Conservation (phyloP, 2,329 filamentous ascomycete genomes). For the Chaetomiaceae sp. region DNA sequence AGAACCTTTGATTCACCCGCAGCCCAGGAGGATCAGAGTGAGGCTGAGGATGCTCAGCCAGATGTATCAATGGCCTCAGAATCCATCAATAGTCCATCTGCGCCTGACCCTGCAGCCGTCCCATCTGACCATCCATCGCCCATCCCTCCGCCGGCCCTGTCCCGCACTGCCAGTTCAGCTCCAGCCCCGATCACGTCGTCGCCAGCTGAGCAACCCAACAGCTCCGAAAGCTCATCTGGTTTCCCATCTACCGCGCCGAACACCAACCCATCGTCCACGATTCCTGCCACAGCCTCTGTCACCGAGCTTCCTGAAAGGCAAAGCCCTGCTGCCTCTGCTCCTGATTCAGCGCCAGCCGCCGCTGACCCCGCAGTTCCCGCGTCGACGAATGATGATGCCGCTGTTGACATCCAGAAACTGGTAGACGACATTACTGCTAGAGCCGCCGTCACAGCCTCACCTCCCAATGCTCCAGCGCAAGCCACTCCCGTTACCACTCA, state of each 20-base stretch:
- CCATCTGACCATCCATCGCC: slow-evolving; percentile 28
- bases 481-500: slow-evolving; percentile 18
- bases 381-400: slow-evolving; percentile 25
- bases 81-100: slow-evolving; percentile 40
- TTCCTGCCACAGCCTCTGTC: slow-evolving; percentile 10
- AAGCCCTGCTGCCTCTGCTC: slow-evolving; percentile 10
- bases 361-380: slow-evolving; percentile 5
- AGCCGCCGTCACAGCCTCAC: slow-evolving; percentile 22
- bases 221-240: slow-evolving; percentile 6
- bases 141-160: slow-evolving; percentile 13
- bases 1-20: slow-evolving; percentile 48
- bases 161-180: slow-evolving; percentile 14
- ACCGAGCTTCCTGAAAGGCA: slow-evolving; percentile 10
- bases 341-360: slow-evolving; percentile 13
- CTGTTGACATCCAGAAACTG: slow-evolving; percentile 36
- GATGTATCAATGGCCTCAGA: slow-evolving; percentile 45
- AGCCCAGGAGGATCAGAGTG: slow-evolving; percentile 31
- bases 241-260: slow-evolving; percentile 9
- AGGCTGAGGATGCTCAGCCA: slow-evolving; percentile 32
- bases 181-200: slow-evolving; percentile 5
- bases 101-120: slow-evolving; percentile 34
- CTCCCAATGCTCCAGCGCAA: slow-evolving; percentile 18
- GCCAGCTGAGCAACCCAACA: slow-evolving; percentile 12
- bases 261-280: slow-evolving; percentile 15
- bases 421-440: slow-evolving; percentile 34